Conservation (phyloP, 306 rosid genomes). For the Neltuma alba region DNA sequence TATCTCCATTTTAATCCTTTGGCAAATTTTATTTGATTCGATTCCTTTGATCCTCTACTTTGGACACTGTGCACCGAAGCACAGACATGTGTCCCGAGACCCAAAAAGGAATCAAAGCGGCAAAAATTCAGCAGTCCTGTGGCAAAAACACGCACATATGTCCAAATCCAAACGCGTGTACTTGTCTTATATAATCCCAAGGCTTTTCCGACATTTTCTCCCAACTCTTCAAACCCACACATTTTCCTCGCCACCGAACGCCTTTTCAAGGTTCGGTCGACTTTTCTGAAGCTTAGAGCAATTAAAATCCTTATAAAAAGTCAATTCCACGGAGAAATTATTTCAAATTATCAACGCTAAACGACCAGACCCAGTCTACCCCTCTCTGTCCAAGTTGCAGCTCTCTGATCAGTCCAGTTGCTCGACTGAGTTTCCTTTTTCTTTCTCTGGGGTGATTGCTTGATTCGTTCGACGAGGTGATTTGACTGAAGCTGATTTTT, state of each 20-base stretch:
- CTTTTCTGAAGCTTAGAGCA: slow-evolving; percentile 30
- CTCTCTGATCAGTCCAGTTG: slow-evolving; percentile 19
- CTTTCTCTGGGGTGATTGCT: neutral
- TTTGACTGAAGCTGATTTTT: neutral
- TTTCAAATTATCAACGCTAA: neutral
- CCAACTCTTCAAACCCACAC: slow-evolving; percentile 32
- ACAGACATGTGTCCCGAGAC: too few relatives aligned
- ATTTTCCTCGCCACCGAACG: slow-evolving; percentile 42
- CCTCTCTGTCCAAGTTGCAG: too few relatives aligned
- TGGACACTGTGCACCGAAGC: too few relatives aligned
- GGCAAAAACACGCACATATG: slow-evolving; percentile 29
- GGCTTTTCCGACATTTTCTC: slow-evolving; percentile 37
- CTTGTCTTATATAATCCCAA: too few relatives aligned
- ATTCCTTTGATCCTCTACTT: too few relatives aligned
- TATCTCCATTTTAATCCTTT: too few relatives aligned
- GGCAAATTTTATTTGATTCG: too few relatives aligned
- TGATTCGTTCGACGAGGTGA: slow-evolving; percentile 24
- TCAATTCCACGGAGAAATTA: slow-evolving; percentile 34
- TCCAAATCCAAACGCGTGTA: neutral
- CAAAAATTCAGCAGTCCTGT: neutral
- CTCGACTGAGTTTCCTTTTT: neutral
- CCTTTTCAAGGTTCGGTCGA: slow-evolving; percentile 37
- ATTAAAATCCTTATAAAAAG: slow-evolving; percentile 37
- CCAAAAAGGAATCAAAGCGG: neutral
- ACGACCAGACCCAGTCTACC: neutral